phyloP scores from a whole-genome alignment of 139 green algal genomes.

The Closterium sp. region DNA sequence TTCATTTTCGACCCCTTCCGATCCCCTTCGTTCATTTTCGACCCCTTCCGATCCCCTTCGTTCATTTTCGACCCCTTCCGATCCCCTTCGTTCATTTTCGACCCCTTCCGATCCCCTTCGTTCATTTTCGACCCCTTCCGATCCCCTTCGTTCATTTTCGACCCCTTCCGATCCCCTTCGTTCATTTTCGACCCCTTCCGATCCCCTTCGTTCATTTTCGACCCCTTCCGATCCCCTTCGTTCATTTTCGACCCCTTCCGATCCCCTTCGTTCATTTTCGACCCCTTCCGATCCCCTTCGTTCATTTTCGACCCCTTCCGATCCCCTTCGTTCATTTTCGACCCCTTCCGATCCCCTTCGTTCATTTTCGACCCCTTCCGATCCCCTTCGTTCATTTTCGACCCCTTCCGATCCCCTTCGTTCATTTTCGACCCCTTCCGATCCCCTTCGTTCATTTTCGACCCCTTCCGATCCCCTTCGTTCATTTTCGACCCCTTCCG shows the following conservation, averaged over 20 bases:
- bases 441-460: neutral
- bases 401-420: neutral
- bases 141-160: neutral
- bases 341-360: neutral
- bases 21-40: neutral
- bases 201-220: neutral
- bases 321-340: neutral
- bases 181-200: neutral
- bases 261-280: neutral
- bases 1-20: neutral
- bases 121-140: neutral
- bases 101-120: neutral
- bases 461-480: neutral
- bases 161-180: neutral
- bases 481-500: neutral
- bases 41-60: neutral
- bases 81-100: neutral
- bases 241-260: neutral
- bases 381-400: neutral
- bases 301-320: neutral
- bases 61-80: neutral
- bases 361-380: neutral
- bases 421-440: neutral
- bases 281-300: neutral
- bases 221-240: neutral